Conservation (phyloP, 2,329 filamentous ascomycete genomes). For the Claviceps sp. region DNA sequence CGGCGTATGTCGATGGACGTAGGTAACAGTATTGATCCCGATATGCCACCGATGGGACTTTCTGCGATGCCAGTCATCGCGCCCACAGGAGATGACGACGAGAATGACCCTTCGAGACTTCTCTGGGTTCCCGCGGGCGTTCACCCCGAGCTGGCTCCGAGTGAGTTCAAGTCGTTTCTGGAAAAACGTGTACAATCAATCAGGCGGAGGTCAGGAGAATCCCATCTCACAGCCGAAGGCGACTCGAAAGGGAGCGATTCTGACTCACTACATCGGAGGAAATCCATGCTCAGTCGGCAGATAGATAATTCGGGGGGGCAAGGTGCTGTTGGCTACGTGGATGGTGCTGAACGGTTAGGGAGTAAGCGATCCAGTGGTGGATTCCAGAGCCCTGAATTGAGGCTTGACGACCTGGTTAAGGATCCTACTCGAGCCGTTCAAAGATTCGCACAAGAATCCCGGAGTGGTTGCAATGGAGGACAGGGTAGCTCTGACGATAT, state of each 20-base stretch:
- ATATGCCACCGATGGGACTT: constrained; percentile 56
- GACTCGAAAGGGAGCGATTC: constrained; percentile 38
- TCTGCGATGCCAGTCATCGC: constrained; percentile 61
- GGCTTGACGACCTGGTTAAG: constrained; percentile 68
- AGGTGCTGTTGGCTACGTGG: constrained; percentile 53
- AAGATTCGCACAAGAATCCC: constrained; percentile 48
- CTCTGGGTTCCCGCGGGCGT: constrained; percentile 94
- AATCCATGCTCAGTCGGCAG: constrained; percentile 89
- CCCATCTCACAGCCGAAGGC: constrained; percentile 42
- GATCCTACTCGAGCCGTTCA: constrained; percentile 62
- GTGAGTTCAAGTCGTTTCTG: constrained; percentile 92
- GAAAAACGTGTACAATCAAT: constrained; percentile 89
- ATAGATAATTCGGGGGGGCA: constrained; percentile 58
- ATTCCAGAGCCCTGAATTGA: constrained; percentile 46
- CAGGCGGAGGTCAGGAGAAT: constrained; percentile 67
- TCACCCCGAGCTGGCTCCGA: constrained; percentile 87
- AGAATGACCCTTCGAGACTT: constrained; percentile 75
- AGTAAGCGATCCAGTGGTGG: constrained; percentile 53
- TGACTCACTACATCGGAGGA: constrained; percentile 63
- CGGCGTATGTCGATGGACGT: constrained; percentile 93
- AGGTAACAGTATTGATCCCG: constrained; percentile 55
- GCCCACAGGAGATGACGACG: constrained; percentile 61
- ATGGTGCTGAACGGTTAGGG: constrained; percentile 71
- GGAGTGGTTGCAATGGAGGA: constrained; percentile 28
- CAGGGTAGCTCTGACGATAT: constrained; percentile 51